These are phyloP conservation scores for Sparassis latifolia DNA, from an alignment of 1,284 basidiomycete species.

Conservation along the genomic window DNA sequence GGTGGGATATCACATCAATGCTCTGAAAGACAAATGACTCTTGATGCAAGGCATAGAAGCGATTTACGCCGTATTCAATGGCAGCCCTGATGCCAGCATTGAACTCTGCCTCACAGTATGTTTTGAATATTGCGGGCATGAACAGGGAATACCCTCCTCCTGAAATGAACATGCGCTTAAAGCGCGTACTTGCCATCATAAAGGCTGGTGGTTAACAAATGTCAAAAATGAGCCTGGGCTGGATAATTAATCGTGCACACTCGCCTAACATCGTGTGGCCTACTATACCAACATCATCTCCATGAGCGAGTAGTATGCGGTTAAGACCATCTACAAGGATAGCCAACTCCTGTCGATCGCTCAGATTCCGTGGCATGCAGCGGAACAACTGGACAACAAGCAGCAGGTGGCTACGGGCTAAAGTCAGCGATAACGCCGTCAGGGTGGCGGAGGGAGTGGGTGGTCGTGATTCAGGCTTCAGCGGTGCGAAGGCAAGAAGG, in stretches of 20 bases:
- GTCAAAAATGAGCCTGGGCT: constrained; percentile 1
- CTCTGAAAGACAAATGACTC: constrained; percentile 75
- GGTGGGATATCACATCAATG: constrained; percentile 54
- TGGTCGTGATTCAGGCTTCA: constrained; percentile 6
- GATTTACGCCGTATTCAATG: constrained; percentile 66
- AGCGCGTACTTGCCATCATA: constrained; percentile 74
- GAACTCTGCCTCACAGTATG: constrained; percentile 54
- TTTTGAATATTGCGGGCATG: constrained; percentile 63
- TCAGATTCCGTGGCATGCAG: constrained; percentile 71
- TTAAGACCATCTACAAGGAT: constrained; percentile 67
- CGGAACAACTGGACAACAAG: constrained; percentile 68
- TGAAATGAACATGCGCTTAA: constrained; percentile 66
- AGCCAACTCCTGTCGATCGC: constrained; percentile 66
- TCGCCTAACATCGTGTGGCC: constrained; percentile 65
- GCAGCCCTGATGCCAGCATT: constrained; percentile 54
- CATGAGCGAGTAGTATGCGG: constrained; percentile 58
- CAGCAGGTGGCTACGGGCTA: constrained; percentile 67
- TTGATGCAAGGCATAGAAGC: constrained; percentile 72
- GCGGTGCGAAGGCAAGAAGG: constrained; percentile 35
- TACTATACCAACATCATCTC: constrained; percentile 66
- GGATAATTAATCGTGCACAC: constrained; percentile 12
- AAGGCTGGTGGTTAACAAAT: constrained; percentile 30
- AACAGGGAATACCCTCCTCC: constrained; percentile 68
- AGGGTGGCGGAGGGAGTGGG: neutral
- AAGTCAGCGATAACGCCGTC: constrained; percentile 41